Evolutionary conservation across 2,329 filamentous ascomycete genomes (phyloP).

Genomic region (Sporothrix pallida): DNA sequence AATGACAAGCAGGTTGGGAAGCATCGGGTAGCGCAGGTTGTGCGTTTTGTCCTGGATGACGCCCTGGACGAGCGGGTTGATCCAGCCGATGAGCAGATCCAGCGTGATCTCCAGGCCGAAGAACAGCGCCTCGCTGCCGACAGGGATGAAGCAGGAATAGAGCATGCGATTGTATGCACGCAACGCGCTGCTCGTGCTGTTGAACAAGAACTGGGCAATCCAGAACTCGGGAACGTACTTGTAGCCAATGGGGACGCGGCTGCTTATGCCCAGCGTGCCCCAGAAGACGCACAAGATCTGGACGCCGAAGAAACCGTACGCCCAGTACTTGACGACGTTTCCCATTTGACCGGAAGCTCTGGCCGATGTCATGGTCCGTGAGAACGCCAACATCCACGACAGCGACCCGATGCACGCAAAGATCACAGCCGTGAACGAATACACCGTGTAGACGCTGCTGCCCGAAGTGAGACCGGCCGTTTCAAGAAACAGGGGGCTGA

Average conservation of each 20-base stretch:
- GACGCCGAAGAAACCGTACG: conserved; percentile 28
- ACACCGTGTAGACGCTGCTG: conserved; percentile 31
- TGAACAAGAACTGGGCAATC: conserved; percentile 26
- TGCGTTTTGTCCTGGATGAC: conserved; percentile 30
- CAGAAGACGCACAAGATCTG: conserved; percentile 30
- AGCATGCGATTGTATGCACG: conserved; percentile 28
- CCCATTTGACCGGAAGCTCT: neutral
- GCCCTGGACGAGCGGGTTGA: conserved; percentile 29
- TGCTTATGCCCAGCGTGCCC: conserved; percentile 30
- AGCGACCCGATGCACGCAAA: conserved; percentile 29
- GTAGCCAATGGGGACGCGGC: conserved; percentile 14
- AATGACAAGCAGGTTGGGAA: conserved; percentile 28
- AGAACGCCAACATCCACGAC: conserved; percentile 29
- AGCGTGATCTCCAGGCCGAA: conserved; percentile 32
- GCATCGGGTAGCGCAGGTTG: conserved; percentile 32
- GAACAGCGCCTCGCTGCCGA: conserved; percentile 27
- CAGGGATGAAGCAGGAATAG: conserved; percentile 26
- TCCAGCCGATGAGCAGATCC: conserved; percentile 29
- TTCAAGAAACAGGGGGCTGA: conserved; percentile 31
- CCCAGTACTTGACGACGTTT: conserved; percentile 25
- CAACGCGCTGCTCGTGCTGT: conserved; percentile 28
- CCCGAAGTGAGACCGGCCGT: conserved; percentile 22
- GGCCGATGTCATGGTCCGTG: neutral
- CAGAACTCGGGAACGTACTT: conserved; percentile 28
- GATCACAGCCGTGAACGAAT: conserved; percentile 26